A percentile compares a stretch with the other conserved stretches of the same genome.
phyloP scores from a whole-genome alignment of 257 asterid genomes.

The Voacanga thouarsii region DNA sequence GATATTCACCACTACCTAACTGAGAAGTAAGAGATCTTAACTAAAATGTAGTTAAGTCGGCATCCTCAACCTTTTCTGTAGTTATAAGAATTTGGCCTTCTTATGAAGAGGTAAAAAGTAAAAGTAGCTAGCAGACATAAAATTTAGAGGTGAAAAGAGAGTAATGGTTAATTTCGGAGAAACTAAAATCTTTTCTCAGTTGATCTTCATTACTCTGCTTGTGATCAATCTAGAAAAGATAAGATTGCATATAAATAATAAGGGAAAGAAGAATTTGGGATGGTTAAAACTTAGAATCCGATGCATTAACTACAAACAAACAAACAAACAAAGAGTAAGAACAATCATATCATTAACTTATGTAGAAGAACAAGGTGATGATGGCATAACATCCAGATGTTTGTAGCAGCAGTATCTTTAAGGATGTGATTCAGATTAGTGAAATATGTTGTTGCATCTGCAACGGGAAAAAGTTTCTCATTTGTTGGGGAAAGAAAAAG shows the following conservation, averaged over 20 bases:
- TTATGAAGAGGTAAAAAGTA: conserved; percentile 11
- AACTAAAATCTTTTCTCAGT: conserved; percentile 37
- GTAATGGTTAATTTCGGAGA: not conserved
- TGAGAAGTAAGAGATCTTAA: conserved; percentile 22
- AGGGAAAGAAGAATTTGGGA: not conserved
- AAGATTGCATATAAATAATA: not conserved
- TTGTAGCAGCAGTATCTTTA: conserved; percentile 91
- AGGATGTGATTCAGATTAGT: conserved; percentile 93
- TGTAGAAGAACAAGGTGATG: conserved; percentile 91
- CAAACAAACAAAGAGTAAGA: too few species aligned
- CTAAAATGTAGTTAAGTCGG: conserved; percentile 26
- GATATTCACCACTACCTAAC: conserved; percentile 18
- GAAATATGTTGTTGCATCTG: conserved; percentile 90
- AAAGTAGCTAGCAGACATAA: not conserved
- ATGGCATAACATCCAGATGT: conserved; percentile 83
- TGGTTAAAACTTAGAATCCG: not conserved
- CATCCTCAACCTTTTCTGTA: conserved; percentile 31
- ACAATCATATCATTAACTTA: too few species aligned
- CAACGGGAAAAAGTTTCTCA: too few species aligned
- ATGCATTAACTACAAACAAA: too few species aligned
- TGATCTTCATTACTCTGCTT: conserved; percentile 26
- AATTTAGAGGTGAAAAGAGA: not conserved
- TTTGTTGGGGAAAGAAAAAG: too few species aligned
- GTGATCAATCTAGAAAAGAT: conserved; percentile 44
- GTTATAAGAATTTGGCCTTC: conserved; percentile 8